Conservation (phyloP, 1,284 basidiomycete species). For the Porodaedalea pini region DNA sequence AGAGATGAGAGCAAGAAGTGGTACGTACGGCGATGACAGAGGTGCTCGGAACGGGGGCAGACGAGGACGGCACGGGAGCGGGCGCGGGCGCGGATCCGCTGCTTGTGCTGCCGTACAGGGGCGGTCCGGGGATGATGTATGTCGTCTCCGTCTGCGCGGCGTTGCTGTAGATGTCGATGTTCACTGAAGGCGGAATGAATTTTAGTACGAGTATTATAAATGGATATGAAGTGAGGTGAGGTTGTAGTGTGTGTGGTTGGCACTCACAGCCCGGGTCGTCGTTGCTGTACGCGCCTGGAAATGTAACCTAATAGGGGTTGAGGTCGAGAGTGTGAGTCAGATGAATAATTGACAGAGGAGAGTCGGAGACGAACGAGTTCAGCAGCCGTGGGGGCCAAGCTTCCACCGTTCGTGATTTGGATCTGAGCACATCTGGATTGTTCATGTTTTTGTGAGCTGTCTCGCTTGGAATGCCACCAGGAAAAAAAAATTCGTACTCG, state of each 20-base stretch:
- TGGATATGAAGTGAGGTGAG: not conserved
- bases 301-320: constrained; percentile 29
- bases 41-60: constrained; percentile 13
- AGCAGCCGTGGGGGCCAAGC: constrained; percentile 38
- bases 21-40: constrained; percentile 3
- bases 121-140: constrained; percentile 42
- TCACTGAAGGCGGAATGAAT: constrained; percentile 23
- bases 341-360: not conserved
- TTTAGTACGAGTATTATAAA: not conserved
- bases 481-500: constrained; percentile 28
- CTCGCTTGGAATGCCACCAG: not conserved
- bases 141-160: constrained; percentile 39
- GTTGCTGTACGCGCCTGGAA: constrained; percentile 48
- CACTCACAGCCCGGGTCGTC: constrained; percentile 35
- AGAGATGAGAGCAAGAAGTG: not conserved
- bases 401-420: constrained; percentile 45
- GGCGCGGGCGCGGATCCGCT: constrained; percentile 20
- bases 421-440: constrained; percentile 44
- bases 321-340: not conserved
- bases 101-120: constrained; percentile 30
- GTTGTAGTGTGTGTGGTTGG: constrained; percentile 31
- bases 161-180: constrained; percentile 43
- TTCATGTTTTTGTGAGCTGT: not conserved
- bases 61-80: constrained; percentile 10
- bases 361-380: constrained; percentile 33